Evolutionary conservation across 495 filamentous ascomycete species (phyloP), one percentile per base, ranked within the genome.

Genomic region (Penicillium daleae): DNA sequence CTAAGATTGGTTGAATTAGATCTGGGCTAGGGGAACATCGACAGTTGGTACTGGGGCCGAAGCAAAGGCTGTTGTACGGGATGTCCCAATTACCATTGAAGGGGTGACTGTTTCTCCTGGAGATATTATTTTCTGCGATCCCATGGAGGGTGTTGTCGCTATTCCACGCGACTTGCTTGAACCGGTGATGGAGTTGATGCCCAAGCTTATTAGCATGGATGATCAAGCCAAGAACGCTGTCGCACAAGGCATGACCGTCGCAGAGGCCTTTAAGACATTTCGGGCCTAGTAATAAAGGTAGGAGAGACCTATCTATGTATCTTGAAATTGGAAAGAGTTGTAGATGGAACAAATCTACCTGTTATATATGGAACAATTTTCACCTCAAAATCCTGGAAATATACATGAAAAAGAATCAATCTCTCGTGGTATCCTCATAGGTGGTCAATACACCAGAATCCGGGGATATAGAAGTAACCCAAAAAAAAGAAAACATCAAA

Each of bases 41-140:
- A 86, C 85, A 6, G 83, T 90, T 19, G 86, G 87, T 6, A 81
- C 85, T 3, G 84, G 82, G 7, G 84, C 84, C 1, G 85, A 89
- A 72, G 78, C 85, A 5, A 87, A 83, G 66, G 74, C 84, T 8
- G 85, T 80, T 55, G 82, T 79, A 9, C 66, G 83, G 15, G 79
- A 87, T 69, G 80, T 87, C 3, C 73, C 77, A 1, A 71, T 91
- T 35, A 62, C 63, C 19, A 67, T 90, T 60, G 75, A 76, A 7
- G 81, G 79, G 1, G 74, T 84, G n/a, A 70, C 62, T 15, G 78
- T 89, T 31, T 71, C 67, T 17, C 78, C 82, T 26, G 87, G 87
- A 1, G 89, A 90, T 73, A 76, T 89, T 21, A 76, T 89, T 24
- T 85, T 89, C 64, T 81, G 82, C 50, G 88, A 91, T 69, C 79